Base-by-base conservation (phyloP, 2,329 filamentous ascomycete genomes). In the Thelonectria blattea region DNA sequence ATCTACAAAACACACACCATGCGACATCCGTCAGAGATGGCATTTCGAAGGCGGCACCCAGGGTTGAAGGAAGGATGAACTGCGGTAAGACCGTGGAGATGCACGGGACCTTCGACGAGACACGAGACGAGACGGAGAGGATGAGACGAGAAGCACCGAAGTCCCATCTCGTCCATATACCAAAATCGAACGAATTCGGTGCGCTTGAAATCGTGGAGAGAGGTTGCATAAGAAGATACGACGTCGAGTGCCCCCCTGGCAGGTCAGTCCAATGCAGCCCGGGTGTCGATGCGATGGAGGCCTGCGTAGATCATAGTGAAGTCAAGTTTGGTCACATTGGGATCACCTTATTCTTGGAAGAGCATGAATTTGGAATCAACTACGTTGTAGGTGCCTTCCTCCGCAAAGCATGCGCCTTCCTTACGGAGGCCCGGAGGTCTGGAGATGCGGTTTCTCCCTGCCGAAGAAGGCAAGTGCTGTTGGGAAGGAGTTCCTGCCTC, bases 21-120 rank as follows among this genome's bases (percentile, higher is more conserved):
- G 47, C 45, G 34, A 49, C 47, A 55, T 52, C 32, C 14, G 52
- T 56, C 32, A 42, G 42, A 48, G 47, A 48, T 42, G 52, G 41
- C 18, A 41, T 47, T 42, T 46, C 18, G 20, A 48, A 47, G 41
- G 24, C 10, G n/a, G 17, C 52, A 37, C 34, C 48, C 52, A 32
- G 37, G 41, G 47, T 30, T 14, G 52, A 27, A 47, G 47, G 15
- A 18, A 32, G 46, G 39, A 32, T 22, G 42, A 47, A 27, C 50
- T 41, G 30, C 20, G 20, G 41, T 17, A 15, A 37, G 34, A 15
- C 34, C 12, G 34, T 37, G 12, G 15, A 7, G 15, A 27, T 42
- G 42, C 41, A 48, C 48, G 24, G 20, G 22, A 43, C 30, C 17
- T 42, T 34, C 17, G 53, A 50, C 32, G 24, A 30, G 57, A 54